phyloP scores from a whole-genome alignment of 805 yeast genomes.

The Schizosaccharomyces japonicus region DNA sequence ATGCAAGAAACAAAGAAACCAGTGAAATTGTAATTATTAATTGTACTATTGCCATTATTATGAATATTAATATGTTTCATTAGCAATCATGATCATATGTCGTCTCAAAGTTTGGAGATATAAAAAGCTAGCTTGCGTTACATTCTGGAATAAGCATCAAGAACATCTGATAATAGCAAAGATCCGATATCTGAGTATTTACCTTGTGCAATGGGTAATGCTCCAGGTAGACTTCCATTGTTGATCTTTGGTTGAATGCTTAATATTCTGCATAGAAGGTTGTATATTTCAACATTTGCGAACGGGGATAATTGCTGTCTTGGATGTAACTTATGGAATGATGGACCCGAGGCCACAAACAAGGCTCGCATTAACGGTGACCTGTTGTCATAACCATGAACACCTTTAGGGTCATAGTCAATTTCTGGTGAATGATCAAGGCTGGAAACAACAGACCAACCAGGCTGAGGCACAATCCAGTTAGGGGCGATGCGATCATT shows the following conservation, averaged over 20 bases:
- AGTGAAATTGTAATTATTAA: not conserved
- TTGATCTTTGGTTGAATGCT: conserved; percentile 29
- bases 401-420: conserved; percentile 42
- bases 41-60: no score
- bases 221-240: conserved; percentile 24
- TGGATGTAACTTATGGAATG: conserved; percentile 22
- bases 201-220: conserved; percentile 8
- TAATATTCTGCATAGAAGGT: conserved; percentile 45
- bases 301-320: conserved; percentile 34
- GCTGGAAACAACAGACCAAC: conserved; percentile 48
- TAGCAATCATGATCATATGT: no score
- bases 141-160: no score
- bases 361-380: conserved; percentile 64
- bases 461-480: conserved; percentile 66
- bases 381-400: conserved; percentile 64
- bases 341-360: conserved; percentile 65
- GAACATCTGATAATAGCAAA: no score
- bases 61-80: no score
- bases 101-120: no score
- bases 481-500: conserved; percentile 52
- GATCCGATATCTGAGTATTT: no score
- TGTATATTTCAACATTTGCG: conserved; percentile 47
- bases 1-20: not conserved
- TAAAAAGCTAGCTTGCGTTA: no score
- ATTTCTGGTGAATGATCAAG: conserved; percentile 28